Evolutionary conservation across 768 basidiomycete species (phyloP).

Genomic region (Leucocoprinus birnbaumii): DNA sequence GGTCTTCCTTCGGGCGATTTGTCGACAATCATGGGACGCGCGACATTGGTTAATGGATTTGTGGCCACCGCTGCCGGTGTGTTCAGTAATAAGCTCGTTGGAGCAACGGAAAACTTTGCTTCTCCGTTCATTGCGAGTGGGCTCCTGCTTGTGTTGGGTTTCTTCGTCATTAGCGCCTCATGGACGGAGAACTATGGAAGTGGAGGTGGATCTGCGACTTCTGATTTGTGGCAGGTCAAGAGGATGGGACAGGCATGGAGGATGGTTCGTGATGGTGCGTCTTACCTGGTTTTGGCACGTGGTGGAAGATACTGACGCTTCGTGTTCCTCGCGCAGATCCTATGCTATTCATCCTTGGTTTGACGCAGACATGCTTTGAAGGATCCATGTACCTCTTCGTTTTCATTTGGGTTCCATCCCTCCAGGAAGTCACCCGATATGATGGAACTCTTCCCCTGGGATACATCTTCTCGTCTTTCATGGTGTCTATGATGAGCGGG

Average conservation of each 20-base stretch:
- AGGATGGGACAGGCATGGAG: slow-evolving; percentile 54
- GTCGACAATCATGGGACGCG: slow-evolving; percentile 69
- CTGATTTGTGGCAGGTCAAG: slow-evolving; percentile 48
- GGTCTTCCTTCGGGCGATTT: slow-evolving; percentile 55
- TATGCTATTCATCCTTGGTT: slow-evolving; percentile 58
- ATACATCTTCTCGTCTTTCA: slow-evolving; percentile 78
- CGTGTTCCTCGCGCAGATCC: slow-evolving; percentile 42
- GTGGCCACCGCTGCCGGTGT: slow-evolving; percentile 69
- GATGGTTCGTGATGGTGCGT: slow-evolving; percentile 50
- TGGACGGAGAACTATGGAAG: slow-evolving; percentile 76
- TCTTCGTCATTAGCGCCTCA: slow-evolving; percentile 49
- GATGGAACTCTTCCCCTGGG: slow-evolving; percentile 57
- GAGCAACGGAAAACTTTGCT: slow-evolving; percentile 44
- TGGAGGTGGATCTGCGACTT: slow-evolving; percentile 26
- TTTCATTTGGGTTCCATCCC: slow-evolving; percentile 76
- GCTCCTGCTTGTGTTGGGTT: slow-evolving; percentile 47
- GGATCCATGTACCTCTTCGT: slow-evolving; percentile 87
- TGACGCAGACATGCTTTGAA: slow-evolving; percentile 80
- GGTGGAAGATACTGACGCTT: no score
- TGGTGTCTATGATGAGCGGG: slow-evolving; percentile 82
- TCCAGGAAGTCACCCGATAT: slow-evolving; percentile 57
- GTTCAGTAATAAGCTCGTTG: slow-evolving; percentile 63
- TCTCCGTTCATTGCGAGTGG: slow-evolving; percentile 70
- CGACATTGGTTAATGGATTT: slow-evolving; percentile 70
- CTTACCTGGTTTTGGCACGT: no score